Conservation (phyloP, 352 stramenopile species). For the Phytophthora pseudosyringae region DNA sequence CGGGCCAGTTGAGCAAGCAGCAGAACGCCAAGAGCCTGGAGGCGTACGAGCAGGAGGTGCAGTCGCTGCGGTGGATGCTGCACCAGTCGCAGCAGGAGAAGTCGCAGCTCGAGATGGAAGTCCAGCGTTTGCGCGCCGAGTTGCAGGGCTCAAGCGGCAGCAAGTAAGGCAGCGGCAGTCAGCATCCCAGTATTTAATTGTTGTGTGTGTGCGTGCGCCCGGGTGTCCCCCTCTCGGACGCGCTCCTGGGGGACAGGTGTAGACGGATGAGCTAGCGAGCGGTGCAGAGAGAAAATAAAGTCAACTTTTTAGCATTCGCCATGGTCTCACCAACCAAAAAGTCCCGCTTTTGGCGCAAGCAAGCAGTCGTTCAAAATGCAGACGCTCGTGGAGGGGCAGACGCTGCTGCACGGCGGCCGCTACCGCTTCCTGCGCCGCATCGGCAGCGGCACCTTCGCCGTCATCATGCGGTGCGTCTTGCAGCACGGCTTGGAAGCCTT, state of each 20-base stretch:
- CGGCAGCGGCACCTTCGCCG: conserved; percentile 69
- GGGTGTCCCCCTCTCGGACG: conserved; percentile 21
- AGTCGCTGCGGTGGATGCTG: conserved; percentile 68
- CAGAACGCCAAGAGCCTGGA: conserved; percentile 53
- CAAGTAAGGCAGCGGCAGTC: conserved; percentile 18
- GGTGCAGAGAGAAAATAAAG: conserved; percentile 15
- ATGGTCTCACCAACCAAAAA: too few relatives aligned
- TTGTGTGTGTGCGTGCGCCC: conserved; percentile 19
- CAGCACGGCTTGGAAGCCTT: background rate
- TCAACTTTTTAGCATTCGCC: too few relatives aligned
- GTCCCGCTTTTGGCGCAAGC: too few relatives aligned
- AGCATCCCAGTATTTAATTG: conserved; percentile 39
- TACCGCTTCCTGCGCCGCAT: conserved; percentile 80
- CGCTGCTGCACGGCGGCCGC: conserved; percentile 61
- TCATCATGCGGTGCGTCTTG: conserved; percentile 63
- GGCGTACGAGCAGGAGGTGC: conserved; percentile 73
- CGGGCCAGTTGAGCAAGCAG: conserved; percentile 70
- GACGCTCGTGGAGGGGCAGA: conserved; percentile 72
- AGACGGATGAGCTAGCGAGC: conserved; percentile 15
- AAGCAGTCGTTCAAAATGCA: conserved; percentile 26
- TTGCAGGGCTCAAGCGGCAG: conserved; percentile 29
- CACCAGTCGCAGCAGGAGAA: conserved; percentile 82
- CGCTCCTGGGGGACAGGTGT: conserved; percentile 21
- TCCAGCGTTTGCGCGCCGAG: conserved; percentile 73
- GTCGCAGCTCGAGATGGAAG: conserved; percentile 60